A percentile compares a stretch with the other conserved stretches of the same genome.
These are phyloP conservation scores for Verticillium klebahnii DNA, from an alignment of 2,329 filamentous ascomycete genomes.

Conservation along the genomic window DNA sequence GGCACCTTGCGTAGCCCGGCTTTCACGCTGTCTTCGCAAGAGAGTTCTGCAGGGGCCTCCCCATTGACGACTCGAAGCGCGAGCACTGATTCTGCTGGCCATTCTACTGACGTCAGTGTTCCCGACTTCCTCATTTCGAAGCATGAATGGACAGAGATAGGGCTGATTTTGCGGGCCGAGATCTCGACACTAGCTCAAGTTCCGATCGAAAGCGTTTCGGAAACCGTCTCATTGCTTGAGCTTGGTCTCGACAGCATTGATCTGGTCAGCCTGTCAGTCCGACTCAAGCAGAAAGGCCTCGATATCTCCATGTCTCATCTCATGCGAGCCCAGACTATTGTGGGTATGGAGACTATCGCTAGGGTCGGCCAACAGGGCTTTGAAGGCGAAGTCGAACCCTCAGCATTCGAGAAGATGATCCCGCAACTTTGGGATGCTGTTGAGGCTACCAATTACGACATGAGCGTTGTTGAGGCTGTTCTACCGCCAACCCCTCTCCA, in stretches of 20 bases:
- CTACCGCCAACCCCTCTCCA: slow-evolving; percentile 79
- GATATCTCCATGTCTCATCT: slow-evolving; percentile 68
- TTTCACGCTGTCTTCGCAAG: not conserved
- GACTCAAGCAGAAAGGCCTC: slow-evolving; percentile 58
- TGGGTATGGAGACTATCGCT: slow-evolving; percentile 44
- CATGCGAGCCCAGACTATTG: slow-evolving; percentile 66
- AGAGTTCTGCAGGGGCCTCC: not conserved
- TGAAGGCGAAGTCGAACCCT: not conserved
- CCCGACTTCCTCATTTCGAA: not conserved
- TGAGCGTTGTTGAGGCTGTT: slow-evolving; percentile 48
- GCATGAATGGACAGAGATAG: slow-evolving; percentile 57
- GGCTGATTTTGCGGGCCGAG: slow-evolving; percentile 51
- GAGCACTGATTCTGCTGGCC: not conserved
- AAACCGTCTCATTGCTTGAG: slow-evolving; percentile 66
- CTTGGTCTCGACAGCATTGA: slow-evolving; percentile 91
- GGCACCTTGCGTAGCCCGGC: not conserved
- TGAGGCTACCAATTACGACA: slow-evolving; percentile 21
- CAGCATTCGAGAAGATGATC: slow-evolving; percentile 16
- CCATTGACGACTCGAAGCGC: not conserved
- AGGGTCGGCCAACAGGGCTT: not conserved
- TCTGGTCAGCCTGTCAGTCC: slow-evolving; percentile 75
- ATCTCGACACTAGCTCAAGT: slow-evolving; percentile 59
- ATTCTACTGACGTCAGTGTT: not conserved
- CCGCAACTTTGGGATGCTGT: slow-evolving; percentile 33
- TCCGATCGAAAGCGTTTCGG: slow-evolving; percentile 43